Evolutionary conservation across 768 basidiomycete species (phyloP), one percentile per base, ranked within the genome.

Genomic region (Lactarius sanguifluus): DNA sequence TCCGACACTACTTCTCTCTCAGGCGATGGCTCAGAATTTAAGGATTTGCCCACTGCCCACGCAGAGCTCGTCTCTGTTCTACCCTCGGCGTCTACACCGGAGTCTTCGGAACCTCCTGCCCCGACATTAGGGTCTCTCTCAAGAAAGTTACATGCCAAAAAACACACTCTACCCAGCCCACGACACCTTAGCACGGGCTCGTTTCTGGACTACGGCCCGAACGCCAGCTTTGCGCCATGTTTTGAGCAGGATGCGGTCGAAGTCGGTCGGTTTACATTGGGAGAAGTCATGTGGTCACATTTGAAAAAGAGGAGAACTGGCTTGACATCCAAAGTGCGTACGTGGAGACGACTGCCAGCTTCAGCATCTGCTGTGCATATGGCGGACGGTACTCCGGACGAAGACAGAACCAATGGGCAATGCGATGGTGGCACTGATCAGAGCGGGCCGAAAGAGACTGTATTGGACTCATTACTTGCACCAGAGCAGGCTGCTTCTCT

Each of bases 221-320:
- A 81, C 71, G 77, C 90, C 8, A 88, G 84, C 72, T 94, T 94
- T 76, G 91, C 92, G 0, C 92, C 92, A 1, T 78, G 81, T 12
- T 93, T 90, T 74, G 89, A 91, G 66, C 88, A 91, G 69, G 87
- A 90, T 65, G 87, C 87, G n/a, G 82, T 84, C 58, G 84, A 90
- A 71, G 77, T 92, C 7, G 91, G 91, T 4, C 80, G 85, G 62
- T 75, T 78, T 2, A 79, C 83, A 59, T 79, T 93, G 64, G 86
- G 85, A 16, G 84, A 90, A 73, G 76, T 86, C 13, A 75, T 87
- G 32, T 86, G 80, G 74, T 79, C 79, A 67, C 81, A 81, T 69
- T 81, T 83, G 52, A 78, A 82, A 68, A 79, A 80, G 74, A 71
- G 69, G 59, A 62, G 76, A 69, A 71, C 69, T 68, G 70, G 65